Base-by-base conservation (phyloP, 75 land plant species). In the Pinus taeda region DNA sequence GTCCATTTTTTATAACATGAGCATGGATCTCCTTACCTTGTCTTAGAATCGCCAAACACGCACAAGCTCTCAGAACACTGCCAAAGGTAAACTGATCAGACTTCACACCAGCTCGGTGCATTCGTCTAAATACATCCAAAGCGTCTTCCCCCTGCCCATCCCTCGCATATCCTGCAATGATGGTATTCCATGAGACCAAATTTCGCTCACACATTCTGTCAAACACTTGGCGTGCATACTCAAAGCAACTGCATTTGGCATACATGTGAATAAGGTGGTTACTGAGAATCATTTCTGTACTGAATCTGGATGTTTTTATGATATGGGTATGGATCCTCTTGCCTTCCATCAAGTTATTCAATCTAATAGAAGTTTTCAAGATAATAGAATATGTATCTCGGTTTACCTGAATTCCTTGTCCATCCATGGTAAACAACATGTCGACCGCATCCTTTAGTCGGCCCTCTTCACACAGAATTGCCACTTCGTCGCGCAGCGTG, bases 181-280 rank as follows among this genome's bases (percentile, higher is more conserved):
- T 65, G n/a, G 94, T 83, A 75, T 84, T 92, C 88, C 92, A 92
- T 15, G 89, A 83, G 33, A 75, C 70, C 63, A 60, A 73, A 75
- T 82, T 83, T 70, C 74, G 74, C 26, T 60, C 69, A 73, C 76
- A 79, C 15, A 87, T 79, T 45, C 57, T 3, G 39, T 59, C 57
- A 69, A 92, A 90, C 7, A 78, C 82, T 74, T 79, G 79, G 65
- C 76, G 76, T 4, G 92, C 89, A 59, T 55, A 71, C 12, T 53
- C 79, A 9, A 84, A 17, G 36, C 73, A 66, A 66, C 92, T 90
- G 73, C 86, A 92, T 72, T 89, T 92, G 11, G 85, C 78, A 79
- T 92, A 92, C 72, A 92, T 75, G 45, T 87, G 83, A 30, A 92
- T 42, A 57, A 89, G 71, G 63, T 77, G 76, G 61, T 83, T 87